Percentiles rank a stretch among this genome's conserved stretches.
Conservation (phyloP, 2,329 filamentous ascomycete species). For the Aspergillus sp. region DNA sequence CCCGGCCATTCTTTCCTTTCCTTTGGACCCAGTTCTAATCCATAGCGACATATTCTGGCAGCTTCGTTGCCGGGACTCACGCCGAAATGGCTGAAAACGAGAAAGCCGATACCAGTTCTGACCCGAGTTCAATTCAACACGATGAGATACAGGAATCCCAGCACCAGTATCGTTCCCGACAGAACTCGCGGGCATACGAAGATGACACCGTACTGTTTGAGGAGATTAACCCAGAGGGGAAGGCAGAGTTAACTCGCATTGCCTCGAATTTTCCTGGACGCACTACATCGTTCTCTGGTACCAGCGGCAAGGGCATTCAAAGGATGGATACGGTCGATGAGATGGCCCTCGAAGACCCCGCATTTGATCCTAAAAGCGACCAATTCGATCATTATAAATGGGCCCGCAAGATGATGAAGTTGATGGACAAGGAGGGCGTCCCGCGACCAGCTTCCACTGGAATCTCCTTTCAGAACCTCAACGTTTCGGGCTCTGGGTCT, state of each 20-base stretch:
- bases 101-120: conserved; percentile 12
- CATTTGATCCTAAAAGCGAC: conserved; percentile 57
- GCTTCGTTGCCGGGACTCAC: neutral
- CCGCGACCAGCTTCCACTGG: conserved; percentile 58
- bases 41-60: neutral
- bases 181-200: conserved; percentile 19
- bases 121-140: conserved; percentile 21
- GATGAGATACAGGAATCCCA: conserved; percentile 18
- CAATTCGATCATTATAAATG: conserved; percentile 61
- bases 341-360: conserved; percentile 51
- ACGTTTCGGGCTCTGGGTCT: conserved; percentile 68
- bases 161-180: conserved; percentile 19
- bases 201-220: conserved; percentile 31
- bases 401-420: conserved; percentile 53
- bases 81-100: conserved; percentile 20
- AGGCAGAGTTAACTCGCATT: conserved; percentile 32
- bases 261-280: conserved; percentile 36
- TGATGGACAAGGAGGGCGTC: conserved; percentile 61
- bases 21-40: neutral
- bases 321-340: conserved; percentile 43
- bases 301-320: conserved; percentile 27
- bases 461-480: conserved; percentile 67
- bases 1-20: neutral
- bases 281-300: conserved; percentile 22
- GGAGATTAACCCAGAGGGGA: conserved; percentile 31